Percentiles rank a stretch among this genome's conserved stretches.
These are phyloP conservation scores for Phaffomyces opuntiae DNA, from an alignment of 805 yeast genomes.

Conservation along the genomic window DNA sequence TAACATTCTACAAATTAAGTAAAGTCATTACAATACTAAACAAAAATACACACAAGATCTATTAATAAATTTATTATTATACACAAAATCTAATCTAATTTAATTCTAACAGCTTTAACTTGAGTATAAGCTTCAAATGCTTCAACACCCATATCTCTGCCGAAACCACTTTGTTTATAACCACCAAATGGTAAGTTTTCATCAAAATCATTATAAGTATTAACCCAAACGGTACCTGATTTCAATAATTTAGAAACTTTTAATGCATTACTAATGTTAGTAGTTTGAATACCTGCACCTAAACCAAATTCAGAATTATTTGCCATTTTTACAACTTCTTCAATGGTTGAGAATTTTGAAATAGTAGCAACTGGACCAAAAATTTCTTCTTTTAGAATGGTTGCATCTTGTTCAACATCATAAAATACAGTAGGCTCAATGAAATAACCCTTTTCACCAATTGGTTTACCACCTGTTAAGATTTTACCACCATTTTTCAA, in stretches of 20 bases:
- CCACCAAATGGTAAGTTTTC: constrained; percentile 77
- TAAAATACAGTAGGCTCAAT: constrained; percentile 68
- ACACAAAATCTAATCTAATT: constrained; percentile 24
- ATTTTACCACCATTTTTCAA: constrained; percentile 60
- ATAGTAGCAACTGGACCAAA: constrained; percentile 76
- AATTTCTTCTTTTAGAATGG: constrained; percentile 64
- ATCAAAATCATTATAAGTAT: constrained; percentile 74
- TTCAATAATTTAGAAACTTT: constrained; percentile 56
- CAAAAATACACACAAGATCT: too few species aligned
- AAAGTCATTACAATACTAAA: too few species aligned
- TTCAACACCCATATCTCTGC: constrained; percentile 80
- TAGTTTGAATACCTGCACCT: constrained; percentile 75
- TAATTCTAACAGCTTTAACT: constrained; percentile 65
- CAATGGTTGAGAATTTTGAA: constrained; percentile 57
- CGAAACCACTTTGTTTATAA: constrained; percentile 71
- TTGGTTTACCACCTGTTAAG: constrained; percentile 64
- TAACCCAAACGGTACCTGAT: constrained; percentile 76
- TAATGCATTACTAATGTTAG: constrained; percentile 51
- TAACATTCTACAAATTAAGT: too few species aligned
- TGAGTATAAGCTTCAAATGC: constrained; percentile 72
- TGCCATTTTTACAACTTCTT: constrained; percentile 60
- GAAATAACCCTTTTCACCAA: constrained; percentile 61
- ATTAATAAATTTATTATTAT: too few species aligned
- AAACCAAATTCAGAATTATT: constrained; percentile 69
- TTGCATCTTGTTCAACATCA: constrained; percentile 55